Percentiles rank a stretch among this genome's conserved stretches.
Evolutionary conservation across 2,329 filamentous ascomycete genomes (phyloP).

Genomic region (Neopestalotiopsis clavispora): DNA sequence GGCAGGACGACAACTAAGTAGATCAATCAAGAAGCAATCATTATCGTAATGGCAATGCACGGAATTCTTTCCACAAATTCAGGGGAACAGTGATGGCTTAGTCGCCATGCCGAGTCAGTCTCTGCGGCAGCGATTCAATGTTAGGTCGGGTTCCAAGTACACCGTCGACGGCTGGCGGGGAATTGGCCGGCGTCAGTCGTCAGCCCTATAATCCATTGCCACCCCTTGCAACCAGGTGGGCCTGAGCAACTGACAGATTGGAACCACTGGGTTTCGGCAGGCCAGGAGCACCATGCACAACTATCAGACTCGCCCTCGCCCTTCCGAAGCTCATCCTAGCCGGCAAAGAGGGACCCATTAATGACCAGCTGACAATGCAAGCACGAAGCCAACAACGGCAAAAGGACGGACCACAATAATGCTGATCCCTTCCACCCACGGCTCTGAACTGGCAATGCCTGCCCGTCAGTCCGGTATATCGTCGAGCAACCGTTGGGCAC

Average conservation of each 20-base stretch:
- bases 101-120: not conserved
- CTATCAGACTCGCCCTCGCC: not conserved
- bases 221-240: not conserved
- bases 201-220: not conserved
- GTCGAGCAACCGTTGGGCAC: not conserved
- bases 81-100: not conserved
- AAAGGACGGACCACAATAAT: constrained; percentile 1
- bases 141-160: not conserved
- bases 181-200: not conserved
- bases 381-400: constrained; percentile 1
- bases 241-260: not conserved
- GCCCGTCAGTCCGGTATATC: not conserved
- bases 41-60: not conserved
- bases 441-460: not conserved
- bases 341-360: not conserved
- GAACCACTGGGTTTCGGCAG: no score
- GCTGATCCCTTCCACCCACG: not conserved
- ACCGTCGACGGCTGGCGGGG: not conserved
- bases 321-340: not conserved
- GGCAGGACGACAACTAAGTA: not conserved
- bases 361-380: not conserved
- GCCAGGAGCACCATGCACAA: no score
- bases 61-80: not conserved
- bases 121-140: not conserved
- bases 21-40: not conserved